These are phyloP conservation scores for Somion occarium DNA, from an alignment of 1,284 basidiomycete genomes.

Conservation along the genomic window DNA sequence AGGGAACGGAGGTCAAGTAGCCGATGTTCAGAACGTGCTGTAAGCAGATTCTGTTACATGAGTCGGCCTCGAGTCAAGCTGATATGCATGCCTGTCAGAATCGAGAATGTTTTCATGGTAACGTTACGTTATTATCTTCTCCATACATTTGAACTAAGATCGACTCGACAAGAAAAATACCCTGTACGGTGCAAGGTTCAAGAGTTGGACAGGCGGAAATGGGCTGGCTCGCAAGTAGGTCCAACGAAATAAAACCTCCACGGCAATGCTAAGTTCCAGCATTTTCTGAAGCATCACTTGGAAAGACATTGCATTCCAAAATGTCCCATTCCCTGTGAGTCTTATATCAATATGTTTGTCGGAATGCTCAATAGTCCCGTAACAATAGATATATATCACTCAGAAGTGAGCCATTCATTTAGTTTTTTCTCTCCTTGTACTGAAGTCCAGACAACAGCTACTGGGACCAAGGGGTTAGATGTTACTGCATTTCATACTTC, in stretches of 20 bases:
- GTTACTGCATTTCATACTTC: neutral
- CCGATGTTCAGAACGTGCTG: slow-evolving; percentile 52
- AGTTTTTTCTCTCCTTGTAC: neutral
- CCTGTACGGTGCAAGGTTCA: slow-evolving; percentile 60
- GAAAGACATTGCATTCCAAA: slow-evolving; percentile 48
- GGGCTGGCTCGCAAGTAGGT: slow-evolving; percentile 51
- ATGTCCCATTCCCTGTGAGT: slow-evolving; percentile 53
- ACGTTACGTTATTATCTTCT: neutral
- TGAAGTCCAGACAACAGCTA: slow-evolving; percentile 34
- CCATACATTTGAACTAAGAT: neutral
- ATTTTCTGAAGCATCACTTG: slow-evolving; percentile 43
- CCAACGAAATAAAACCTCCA: neutral
- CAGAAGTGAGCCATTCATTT: slow-evolving; percentile 45
- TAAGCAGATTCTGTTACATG: slow-evolving; percentile 25
- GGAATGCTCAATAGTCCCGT: neutral
- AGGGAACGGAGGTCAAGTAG: slow-evolving; percentile 44
- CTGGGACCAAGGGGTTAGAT: slow-evolving; percentile 52
- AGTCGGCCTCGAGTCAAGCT: too few relatives aligned
- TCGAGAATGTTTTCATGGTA: slow-evolving; percentile 55
- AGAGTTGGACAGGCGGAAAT: slow-evolving; percentile 63
- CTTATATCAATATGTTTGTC: too few relatives aligned
- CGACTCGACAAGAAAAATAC: slow-evolving; percentile 35
- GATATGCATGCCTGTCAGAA: too few relatives aligned
- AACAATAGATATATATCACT: slow-evolving; percentile 49
- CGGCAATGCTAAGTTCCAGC: neutral